A percentile compares a stretch with the other conserved stretches of the same genome.
These are phyloP conservation scores for Thalassiosira livingstoniorum DNA, from an alignment of 352 stramenopile genomes.

Conservation along the genomic window DNA sequence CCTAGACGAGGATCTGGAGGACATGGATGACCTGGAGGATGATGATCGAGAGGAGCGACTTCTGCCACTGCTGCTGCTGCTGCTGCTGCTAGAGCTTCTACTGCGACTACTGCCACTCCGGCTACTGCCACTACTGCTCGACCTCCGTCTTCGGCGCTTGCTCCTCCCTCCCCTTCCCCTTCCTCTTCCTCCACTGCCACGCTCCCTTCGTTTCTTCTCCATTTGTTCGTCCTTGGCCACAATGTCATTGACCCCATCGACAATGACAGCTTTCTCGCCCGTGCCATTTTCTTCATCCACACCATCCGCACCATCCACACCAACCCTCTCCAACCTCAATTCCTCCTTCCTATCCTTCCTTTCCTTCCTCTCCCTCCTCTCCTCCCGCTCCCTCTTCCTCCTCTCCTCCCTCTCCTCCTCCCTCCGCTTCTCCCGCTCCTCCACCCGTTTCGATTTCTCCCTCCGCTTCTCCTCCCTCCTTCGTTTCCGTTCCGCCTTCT, in stretches of 20 bases:
- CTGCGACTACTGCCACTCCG: conserved; percentile 16
- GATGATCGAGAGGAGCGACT: conserved; percentile 24
- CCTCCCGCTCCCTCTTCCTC: conserved; percentile 20
- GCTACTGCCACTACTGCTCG: conserved; percentile 8
- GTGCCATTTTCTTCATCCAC: not conserved
- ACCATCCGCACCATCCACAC: conserved; percentile 8
- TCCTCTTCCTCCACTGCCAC: conserved; percentile 17
- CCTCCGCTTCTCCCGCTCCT: conserved; percentile 23
- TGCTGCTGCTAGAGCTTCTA: conserved; percentile 12
- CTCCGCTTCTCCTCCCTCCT: conserved; percentile 34
- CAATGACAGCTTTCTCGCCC: too few relatives aligned
- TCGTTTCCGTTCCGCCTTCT: conserved; percentile 44
- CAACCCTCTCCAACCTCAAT: too few relatives aligned
- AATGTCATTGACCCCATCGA: too few relatives aligned
- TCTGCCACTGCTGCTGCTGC: conserved; percentile 22
- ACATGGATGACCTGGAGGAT: conserved; percentile 44
- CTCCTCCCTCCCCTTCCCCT: conserved; percentile 8
- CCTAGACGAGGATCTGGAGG: not conserved
- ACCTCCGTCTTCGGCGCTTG: conserved; percentile 3
- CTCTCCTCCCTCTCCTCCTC: conserved; percentile 42
- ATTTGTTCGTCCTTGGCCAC: conserved; percentile 39
- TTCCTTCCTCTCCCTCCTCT: conserved; percentile 19
- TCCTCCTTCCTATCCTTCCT: conserved; percentile 9
- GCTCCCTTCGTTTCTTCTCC: conserved; percentile 27
- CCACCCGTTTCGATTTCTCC: conserved; percentile 39